phyloP scores from a whole-genome alignment of 768 basidiomycete genomes.

The Hypholoma sublateritium region DNA sequence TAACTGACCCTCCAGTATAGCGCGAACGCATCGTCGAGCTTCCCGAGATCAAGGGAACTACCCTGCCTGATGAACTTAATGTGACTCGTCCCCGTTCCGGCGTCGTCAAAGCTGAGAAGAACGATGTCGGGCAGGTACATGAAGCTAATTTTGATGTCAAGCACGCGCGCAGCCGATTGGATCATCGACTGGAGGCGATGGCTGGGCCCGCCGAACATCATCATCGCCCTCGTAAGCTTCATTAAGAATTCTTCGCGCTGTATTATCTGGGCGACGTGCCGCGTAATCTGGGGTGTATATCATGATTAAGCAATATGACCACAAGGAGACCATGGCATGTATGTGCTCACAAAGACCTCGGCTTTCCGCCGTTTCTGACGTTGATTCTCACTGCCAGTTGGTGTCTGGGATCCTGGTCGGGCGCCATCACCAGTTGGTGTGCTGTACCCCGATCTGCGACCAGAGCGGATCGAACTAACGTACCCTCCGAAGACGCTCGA shows the following conservation, averaged over 20 bases:
- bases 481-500: conserved; percentile 11
- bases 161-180: conserved; percentile 72
- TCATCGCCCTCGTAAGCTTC: conserved; percentile 82
- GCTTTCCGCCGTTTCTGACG: conserved; percentile 65
- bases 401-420: conserved; percentile 9
- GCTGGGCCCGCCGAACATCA: conserved; percentile 86
- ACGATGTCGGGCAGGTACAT: conserved; percentile 76
- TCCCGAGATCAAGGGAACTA: conserved; percentile 72
- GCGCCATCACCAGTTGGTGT: conserved; percentile 14
- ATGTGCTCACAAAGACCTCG: conserved; percentile 65
- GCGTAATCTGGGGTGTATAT: conserved; percentile 53
- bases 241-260: conserved; percentile 83
- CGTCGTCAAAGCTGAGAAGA: conserved; percentile 82
- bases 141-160: conserved; percentile 70
- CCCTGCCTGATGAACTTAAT: conserved; percentile 78
- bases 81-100: conserved; percentile 74
- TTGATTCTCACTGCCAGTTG: conserved; percentile 24
- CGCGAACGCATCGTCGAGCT: conserved; percentile 67
- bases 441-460: conserved; percentile 15
- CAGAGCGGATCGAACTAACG: conserved; percentile 15
- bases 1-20: conserved; percentile 70
- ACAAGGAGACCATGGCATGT: background rate
- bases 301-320: background rate
- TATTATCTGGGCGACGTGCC: conserved; percentile 80
- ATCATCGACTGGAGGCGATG: conserved; percentile 85